Percentiles rank a stretch among this genome's conserved stretches.
Evolutionary conservation across 1,139 yeast species (phyloP).

Genomic region (Hemisphaericaspora xylofermentans): DNA sequence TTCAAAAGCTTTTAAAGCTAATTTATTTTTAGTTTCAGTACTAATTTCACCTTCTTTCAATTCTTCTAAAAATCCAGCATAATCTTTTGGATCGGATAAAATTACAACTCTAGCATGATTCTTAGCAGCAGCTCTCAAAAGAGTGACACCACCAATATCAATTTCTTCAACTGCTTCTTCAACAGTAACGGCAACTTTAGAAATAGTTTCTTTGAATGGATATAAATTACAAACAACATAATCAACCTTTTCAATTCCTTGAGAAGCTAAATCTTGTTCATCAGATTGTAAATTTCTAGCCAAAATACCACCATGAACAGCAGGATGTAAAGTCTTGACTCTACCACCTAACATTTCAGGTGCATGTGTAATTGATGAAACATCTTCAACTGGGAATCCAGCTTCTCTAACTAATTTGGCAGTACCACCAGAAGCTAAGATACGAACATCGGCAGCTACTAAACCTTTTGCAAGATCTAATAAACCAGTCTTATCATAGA

Average conservation of each 20-base stretch:
- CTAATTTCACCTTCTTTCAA: constrained; percentile 72
- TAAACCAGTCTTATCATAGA: constrained; percentile 95
- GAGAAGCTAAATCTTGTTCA: constrained; percentile 80
- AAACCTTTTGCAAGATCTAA: constrained; percentile 95
- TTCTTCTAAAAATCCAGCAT: constrained; percentile 82
- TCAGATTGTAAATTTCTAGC: constrained; percentile 92
- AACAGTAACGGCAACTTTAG: constrained; percentile 92
- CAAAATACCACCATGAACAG: constrained; percentile 97
- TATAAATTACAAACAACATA: constrained; percentile 95
- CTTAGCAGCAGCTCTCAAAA: constrained; percentile 97
- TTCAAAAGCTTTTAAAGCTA: constrained; percentile 96
- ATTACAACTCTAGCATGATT: constrained; percentile 96
- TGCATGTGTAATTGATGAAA: constrained; percentile 90
- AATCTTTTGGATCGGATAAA: constrained; percentile 90
- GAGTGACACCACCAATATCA: constrained; percentile 97
- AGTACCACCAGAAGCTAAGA: constrained; percentile 97
- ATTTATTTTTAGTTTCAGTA: constrained; percentile 68
- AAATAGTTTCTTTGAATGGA: constrained; percentile 96
- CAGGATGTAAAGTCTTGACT: constrained; percentile 97
- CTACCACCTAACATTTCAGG: constrained; percentile 99
- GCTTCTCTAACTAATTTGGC: constrained; percentile 93
- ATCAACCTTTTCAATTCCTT: constrained; percentile 93
- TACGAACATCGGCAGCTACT: constrained; percentile 80
- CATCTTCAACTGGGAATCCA: constrained; percentile 97
- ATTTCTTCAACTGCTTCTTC: constrained; percentile 98